A percentile compares a stretch with the other conserved stretches of the same genome.
These are phyloP conservation scores for Psilocybe mexicana DNA, from an alignment of 1,284 basidiomycete species.

Conservation along the genomic window DNA sequence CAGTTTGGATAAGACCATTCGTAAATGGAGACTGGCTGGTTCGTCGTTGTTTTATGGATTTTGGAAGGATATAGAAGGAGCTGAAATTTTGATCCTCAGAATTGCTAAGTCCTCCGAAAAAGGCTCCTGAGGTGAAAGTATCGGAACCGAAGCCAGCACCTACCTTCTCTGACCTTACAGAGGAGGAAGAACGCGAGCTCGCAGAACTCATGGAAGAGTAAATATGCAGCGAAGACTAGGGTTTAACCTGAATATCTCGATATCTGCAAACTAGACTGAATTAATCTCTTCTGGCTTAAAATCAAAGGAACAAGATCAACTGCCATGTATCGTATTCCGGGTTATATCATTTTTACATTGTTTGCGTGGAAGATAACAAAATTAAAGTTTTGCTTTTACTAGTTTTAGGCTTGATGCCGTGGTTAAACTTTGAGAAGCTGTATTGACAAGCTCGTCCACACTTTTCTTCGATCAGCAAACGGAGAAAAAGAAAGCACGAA, in stretches of 20 bases:
- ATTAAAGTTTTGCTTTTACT: constrained; percentile 42
- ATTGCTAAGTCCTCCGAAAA: constrained; percentile 43
- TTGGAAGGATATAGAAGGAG: not conserved
- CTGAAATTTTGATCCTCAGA: constrained; percentile 36
- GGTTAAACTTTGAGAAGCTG: constrained; percentile 50
- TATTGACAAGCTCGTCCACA: constrained; percentile 70
- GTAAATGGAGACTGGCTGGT: constrained; percentile 81
- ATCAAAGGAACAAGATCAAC: no score
- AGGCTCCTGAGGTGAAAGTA: constrained; percentile 24
- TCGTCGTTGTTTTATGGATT: constrained; percentile 24
- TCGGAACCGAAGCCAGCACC: constrained; percentile 23
- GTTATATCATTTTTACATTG: no score
- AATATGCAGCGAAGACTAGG: no score
- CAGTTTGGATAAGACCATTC: constrained; percentile 82
- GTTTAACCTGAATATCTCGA: no score
- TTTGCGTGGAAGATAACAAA: no score
- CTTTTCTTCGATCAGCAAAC: constrained; percentile 30
- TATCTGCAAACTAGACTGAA: no score
- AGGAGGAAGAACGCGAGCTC: constrained; percentile 80
- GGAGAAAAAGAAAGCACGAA: not conserved
- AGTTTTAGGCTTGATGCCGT: constrained; percentile 34
- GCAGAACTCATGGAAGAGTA: constrained; percentile 68
- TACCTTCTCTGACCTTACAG: constrained; percentile 48
- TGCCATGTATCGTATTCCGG: no score
- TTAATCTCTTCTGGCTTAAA: no score